A percentile compares a stretch with the other conserved stretches of the same genome.
Conservation (phyloP, 73 alveolate genomes). For the Paramecium sexaurelia region DNA sequence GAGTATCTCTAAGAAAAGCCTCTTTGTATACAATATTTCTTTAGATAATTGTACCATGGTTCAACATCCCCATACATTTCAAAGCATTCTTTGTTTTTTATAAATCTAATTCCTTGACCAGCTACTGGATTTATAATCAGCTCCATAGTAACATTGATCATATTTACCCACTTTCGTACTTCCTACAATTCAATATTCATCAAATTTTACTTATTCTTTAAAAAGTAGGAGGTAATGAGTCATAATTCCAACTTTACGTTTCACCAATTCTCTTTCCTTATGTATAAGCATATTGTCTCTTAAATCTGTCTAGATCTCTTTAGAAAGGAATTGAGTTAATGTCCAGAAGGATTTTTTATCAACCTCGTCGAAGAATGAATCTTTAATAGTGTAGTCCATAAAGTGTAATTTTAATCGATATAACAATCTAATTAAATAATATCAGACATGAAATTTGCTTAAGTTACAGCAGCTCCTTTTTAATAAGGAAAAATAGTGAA, state of each 20-base stretch:
- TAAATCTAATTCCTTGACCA: slow-evolving; percentile 15
- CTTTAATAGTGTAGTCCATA: slow-evolving; percentile 22
- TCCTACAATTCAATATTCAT: neutral
- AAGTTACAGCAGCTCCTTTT: slow-evolving; percentile 37
- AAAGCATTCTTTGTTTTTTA: neutral
- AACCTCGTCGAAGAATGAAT: neutral
- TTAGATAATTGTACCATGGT: neutral
- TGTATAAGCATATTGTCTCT: neutral
- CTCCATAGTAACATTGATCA: neutral
- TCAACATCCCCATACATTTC: slow-evolving; percentile 45
- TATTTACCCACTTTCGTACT: neutral
- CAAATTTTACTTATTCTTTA: neutral
- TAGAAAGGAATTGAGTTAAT: neutral
- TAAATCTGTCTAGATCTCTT: neutral
- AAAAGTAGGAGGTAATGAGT: neutral
- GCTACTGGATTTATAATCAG: neutral
- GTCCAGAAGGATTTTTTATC: slow-evolving; percentile 8
- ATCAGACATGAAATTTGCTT: slow-evolving; percentile 22
- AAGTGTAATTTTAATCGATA: neutral
- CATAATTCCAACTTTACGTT: neutral
- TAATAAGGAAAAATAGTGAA: neutral
- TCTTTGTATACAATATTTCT: slow-evolving; percentile 3
- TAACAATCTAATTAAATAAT: slow-evolving; percentile 2
- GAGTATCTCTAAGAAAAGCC: slow-evolving; percentile 44
- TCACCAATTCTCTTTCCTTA: neutral